Percentiles rank a stretch among this genome's conserved stretches.
These are phyloP conservation scores for Calocera cornea DNA, from an alignment of 768 basidiomycete genomes.

Conservation along the genomic window DNA sequence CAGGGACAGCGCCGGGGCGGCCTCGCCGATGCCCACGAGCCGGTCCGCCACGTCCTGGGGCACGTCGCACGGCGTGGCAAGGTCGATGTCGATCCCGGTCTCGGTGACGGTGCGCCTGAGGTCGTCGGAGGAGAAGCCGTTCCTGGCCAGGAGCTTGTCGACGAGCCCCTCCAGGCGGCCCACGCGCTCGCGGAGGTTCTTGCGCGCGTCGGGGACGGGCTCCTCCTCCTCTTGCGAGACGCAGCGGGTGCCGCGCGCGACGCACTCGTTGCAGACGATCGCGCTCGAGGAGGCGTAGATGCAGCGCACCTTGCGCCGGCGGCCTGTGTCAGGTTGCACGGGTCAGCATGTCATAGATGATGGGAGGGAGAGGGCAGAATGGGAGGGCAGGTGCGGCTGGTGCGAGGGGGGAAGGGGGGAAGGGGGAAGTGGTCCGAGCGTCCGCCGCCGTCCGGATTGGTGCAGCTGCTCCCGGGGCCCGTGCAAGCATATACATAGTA, in stretches of 20 bases:
- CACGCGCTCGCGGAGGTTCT: constrained; percentile 1
- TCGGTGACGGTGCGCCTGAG: not conserved
- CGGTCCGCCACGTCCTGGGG: not conserved
- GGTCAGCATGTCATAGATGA: not conserved
- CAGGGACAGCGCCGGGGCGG: not conserved
- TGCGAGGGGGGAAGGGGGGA: not conserved
- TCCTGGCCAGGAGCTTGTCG: not conserved
- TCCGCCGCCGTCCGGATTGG: not conserved
- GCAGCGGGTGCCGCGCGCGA: constrained; percentile 3
- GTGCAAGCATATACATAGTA: not conserved
- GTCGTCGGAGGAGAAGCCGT: not conserved
- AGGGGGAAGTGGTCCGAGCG: not conserved
- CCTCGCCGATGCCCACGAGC: not conserved
- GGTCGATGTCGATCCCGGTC: not conserved
- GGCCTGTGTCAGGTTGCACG: not conserved
- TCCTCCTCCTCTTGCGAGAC: constrained; percentile 1
- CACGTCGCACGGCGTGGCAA: not conserved
- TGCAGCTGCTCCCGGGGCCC: not conserved
- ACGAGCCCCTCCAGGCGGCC: not conserved
- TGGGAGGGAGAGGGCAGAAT: not conserved
- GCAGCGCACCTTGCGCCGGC: not conserved
- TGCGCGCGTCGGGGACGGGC: constrained; percentile 1
- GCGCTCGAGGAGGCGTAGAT: not conserved
- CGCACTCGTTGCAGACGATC: not conserved
- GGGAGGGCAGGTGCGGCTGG: not conserved